Base-by-base conservation (phyloP, 2,329 filamentous ascomycete genomes). In the Ascocoryne sarcoides region DNA sequence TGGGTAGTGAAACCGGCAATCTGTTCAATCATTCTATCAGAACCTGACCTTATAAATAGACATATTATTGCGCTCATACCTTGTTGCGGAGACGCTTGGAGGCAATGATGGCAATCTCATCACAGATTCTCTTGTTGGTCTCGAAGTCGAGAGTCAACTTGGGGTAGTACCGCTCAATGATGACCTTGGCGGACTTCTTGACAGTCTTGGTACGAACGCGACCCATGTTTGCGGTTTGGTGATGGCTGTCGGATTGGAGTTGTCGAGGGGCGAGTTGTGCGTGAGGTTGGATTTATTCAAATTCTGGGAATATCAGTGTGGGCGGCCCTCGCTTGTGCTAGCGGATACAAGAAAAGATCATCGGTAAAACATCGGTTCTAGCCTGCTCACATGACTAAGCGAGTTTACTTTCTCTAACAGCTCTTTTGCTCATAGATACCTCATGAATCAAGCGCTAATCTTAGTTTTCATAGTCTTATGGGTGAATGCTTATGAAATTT, bases 31-130 rank as follows among this genome's bases (percentile, higher is more conserved):
- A 15, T 23, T 39, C 23, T 4, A 35, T 36, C 28, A 29, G 39
- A 32, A 42, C 23, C 16, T 16, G 9, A 31, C 33, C 14, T 30
- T n/a, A n/a, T n/a, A n/a, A n/a, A n/a, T n/a, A 19, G 10, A 31
- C 3, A 29, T 7, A 14, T 37, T 10, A 3, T 17, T 26, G 26
- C 4, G 9, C 17, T 46, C 51, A 36, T 55, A 93, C 86, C 87
- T 98, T 98, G 84, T 98, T 98, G 75, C 92, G 83, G 63, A 98
- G 84, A 67, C 93, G 83, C 86, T 98, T 98, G 62, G 84, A 93
- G 60, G 92, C 87, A 66, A 98, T 98, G 71, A 98, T 94, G 65
- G 92, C 92, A 62, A 98, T 92, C 75, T 98, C 92, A 88, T 96
- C 92, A 76, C 92, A 96, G 64, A 96, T 93, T 63, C 88, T 79